Conservation (phyloP, 2,329 filamentous ascomycete genomes). For the Colletotrichum eleusines region DNA sequence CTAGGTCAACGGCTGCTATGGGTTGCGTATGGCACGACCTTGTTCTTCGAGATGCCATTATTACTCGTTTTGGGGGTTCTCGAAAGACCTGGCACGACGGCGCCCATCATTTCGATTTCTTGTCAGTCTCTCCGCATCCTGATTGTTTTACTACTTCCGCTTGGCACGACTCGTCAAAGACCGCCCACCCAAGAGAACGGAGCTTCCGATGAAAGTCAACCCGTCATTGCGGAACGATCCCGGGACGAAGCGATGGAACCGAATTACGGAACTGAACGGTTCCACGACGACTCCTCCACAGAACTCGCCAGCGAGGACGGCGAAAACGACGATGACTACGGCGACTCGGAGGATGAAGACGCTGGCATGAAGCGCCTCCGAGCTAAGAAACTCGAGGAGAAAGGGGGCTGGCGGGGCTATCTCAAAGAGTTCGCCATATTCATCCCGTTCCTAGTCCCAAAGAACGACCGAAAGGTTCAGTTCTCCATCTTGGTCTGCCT, state of each 20-base stretch:
- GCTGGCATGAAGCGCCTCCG: conserved; percentile 47
- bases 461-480: conserved; percentile 49
- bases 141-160: background rate
- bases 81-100: background rate
- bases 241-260: background rate
- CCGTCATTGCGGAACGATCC: background rate
- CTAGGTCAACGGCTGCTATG: background rate
- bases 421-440: conserved; percentile 49
- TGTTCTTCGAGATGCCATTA: conserved; percentile 11
- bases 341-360: too few species aligned
- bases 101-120: background rate
- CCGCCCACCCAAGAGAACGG: background rate
- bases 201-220: conserved; percentile 12
- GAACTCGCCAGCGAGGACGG: background rate
- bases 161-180: background rate
- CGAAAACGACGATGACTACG: conserved; percentile 39
- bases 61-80: background rate
- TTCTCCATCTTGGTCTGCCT: conserved; percentile 46
- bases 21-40: background rate
- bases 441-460: conserved; percentile 49
- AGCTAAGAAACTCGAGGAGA: conserved; percentile 46
- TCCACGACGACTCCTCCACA: background rate
- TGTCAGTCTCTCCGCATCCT: background rate
- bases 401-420: conserved; percentile 50
- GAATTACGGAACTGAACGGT: conserved; percentile 13